Percentiles rank a stretch among this genome's conserved stretches.
These are phyloP conservation scores for Xylaria acuta DNA, from an alignment of 495 filamentous ascomycete genomes.

Conservation along the genomic window DNA sequence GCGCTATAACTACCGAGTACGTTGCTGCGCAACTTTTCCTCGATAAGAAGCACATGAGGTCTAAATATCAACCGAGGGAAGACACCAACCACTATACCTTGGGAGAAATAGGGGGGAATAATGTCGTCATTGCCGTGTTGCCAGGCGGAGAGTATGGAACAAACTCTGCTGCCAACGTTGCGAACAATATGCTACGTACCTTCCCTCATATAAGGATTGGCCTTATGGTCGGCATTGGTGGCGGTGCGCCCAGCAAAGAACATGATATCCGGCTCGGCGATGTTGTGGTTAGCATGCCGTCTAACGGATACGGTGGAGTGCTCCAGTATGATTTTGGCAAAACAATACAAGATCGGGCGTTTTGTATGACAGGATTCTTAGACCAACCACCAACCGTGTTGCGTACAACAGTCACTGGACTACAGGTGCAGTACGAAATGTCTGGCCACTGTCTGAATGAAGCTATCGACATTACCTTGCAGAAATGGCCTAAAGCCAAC, in stretches of 20 bases:
- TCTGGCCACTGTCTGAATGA: background rate
- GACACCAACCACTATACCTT: slow-evolving; percentile 5
- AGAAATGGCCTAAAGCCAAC: too few relatives aligned
- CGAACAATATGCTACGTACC: slow-evolving; percentile 44
- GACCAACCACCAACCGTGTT: slow-evolving; percentile 35
- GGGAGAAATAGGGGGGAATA: slow-evolving; percentile 6
- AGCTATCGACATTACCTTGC: too few relatives aligned
- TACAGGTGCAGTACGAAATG: slow-evolving; percentile 24
- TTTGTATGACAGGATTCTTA: slow-evolving; percentile 37
- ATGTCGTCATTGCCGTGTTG: slow-evolving; percentile 49
- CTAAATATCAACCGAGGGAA: background rate
- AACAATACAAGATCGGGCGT: slow-evolving; percentile 28
- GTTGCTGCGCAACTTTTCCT: background rate
- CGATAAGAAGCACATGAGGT: background rate
- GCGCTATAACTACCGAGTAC: background rate
- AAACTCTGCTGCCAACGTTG: slow-evolving; percentile 41
- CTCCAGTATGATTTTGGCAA: slow-evolving; percentile 48
- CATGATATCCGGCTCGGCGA: slow-evolving; percentile 54
- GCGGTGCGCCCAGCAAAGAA: slow-evolving; percentile 46
- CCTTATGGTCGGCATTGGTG: slow-evolving; percentile 58
- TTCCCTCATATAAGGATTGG: slow-evolving; percentile 50
- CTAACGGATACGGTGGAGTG: slow-evolving; percentile 36
- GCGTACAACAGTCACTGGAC: slow-evolving; percentile 26
- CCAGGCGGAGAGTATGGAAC: slow-evolving; percentile 51
- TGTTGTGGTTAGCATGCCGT: slow-evolving; percentile 46